Percentiles rank a stretch among this genome's conserved stretches.
phyloP scores from a whole-genome alignment of 2,329 filamentous ascomycete species.

The Microdochium trichocladiopsis region DNA sequence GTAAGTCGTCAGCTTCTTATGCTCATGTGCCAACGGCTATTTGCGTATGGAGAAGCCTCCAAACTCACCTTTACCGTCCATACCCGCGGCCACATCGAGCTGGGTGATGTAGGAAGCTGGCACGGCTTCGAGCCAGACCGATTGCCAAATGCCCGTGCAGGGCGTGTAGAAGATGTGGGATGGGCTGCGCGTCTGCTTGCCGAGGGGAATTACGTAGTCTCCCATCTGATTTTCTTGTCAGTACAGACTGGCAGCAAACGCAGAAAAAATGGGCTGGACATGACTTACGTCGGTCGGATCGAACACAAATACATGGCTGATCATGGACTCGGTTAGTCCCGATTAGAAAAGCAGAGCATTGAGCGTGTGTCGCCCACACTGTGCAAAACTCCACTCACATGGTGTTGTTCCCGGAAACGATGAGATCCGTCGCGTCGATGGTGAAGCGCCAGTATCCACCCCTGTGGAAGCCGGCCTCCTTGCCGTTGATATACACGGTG shows the following conservation, averaged over 20 bases:
- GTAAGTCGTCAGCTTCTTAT: not conserved
- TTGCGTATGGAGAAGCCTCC: too few species aligned
- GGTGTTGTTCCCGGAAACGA: conserved; percentile 41
- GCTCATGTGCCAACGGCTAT: too few species aligned
- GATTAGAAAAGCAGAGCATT: not conserved
- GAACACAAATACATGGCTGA: conserved; percentile 55
- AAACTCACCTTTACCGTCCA: conserved; percentile 43
- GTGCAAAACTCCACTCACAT: too few species aligned
- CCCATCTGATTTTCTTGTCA: conserved; percentile 15
- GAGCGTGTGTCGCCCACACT: too few species aligned
- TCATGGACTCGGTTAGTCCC: not conserved
- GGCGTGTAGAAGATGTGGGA: conserved; percentile 65
- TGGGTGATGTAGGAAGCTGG: conserved; percentile 49
- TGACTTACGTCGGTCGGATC: conserved; percentile 53
- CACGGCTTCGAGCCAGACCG: conserved; percentile 63
- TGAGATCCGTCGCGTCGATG: conserved; percentile 45
- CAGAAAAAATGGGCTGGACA: not conserved
- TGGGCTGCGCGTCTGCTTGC: conserved; percentile 53
- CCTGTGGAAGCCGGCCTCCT: conserved; percentile 41
- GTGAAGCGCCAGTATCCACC: conserved; percentile 59
- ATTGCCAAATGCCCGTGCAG: conserved; percentile 70
- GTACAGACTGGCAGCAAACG: not conserved
- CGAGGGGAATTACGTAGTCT: conserved; percentile 52
- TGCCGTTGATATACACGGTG: conserved; percentile 51
- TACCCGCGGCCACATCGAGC: conserved; percentile 51